Evolutionary conservation across 176 grass and related monocot genomes (phyloP), one percentile per base, ranked within the genome.

Genomic region (Phyllostachys edulis): DNA sequence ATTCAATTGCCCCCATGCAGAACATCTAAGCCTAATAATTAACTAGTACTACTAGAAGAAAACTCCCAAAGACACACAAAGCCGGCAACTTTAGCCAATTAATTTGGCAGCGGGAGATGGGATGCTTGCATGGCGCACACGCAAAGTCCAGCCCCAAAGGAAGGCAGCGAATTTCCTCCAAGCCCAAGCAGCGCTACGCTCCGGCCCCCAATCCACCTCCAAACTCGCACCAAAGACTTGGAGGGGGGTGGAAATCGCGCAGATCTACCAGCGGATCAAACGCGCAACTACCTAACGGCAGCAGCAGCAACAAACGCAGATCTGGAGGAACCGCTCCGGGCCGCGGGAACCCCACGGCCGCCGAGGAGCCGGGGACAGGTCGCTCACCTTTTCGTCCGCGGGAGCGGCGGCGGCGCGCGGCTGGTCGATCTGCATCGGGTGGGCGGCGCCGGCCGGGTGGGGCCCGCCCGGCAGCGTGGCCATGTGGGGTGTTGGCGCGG

Each of bases 391-490:
- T 26, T 86, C 90, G 20, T 44, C 73, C 46, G 24, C 77, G n/a
- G 69, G 38, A 42, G 40, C 78, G 17, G 47, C 52, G 9, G 71
- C 79, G 59, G 83, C 42, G 40, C 36, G 67, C 65, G 80, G 84
- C 73, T 87, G 88, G 83, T 88, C 93, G 69, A 95, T 76, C 78
- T 82, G 75, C 90, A 90, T 88, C 73, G 74, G 27, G 55, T 90
- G 85, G 41, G 82, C 41, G 16, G 49, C 79, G 67, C 62, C 82
- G 78, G 78, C n/a, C 51, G 62, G 26, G 69, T 92, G 80, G 69
- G 50, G 26, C 79, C 87, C 90, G 5, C 80, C 67, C 38, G 84
- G 84, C 81, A 64, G 77, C 72, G 81, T 50, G 68, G 85, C 82
- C 91, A 90, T 93, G 85, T 69, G 76, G 9, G 18, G 45, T 29